phyloP scores from a whole-genome alignment of 225 moss, liverwort and hornwort species.

The Anthoceros angustus region DNA sequence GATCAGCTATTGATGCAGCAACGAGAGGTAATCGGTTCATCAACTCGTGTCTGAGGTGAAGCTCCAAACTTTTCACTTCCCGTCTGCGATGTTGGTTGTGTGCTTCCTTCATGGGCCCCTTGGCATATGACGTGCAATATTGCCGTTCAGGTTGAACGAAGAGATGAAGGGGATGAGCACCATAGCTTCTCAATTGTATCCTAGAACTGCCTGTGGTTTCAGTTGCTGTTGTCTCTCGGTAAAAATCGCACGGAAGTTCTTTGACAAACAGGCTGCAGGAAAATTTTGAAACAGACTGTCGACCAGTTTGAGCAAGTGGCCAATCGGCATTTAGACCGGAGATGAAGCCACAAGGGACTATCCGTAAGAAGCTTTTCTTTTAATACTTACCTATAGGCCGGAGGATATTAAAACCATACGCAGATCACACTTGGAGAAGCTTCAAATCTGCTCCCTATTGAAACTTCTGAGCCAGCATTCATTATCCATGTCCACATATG shows the following conservation, averaged over 20 bases:
- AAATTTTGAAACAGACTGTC: conserved; percentile 33
- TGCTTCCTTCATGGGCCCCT: neutral
- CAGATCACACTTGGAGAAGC: too few species aligned
- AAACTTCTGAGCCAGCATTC: too few species aligned
- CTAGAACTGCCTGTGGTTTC: conserved; percentile 9
- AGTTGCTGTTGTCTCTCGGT: neutral
- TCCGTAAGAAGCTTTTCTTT: too few species aligned
- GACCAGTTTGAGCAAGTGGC: conserved; percentile 87
- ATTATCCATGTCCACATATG: too few species aligned
- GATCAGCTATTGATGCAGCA: conserved; percentile 59
- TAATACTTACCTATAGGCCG: too few species aligned
- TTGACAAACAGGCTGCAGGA: conserved; percentile 17
- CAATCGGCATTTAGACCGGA: conserved; percentile 27
- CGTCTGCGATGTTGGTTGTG: neutral
- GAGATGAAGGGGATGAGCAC: conserved; percentile 69
- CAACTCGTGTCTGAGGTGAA: conserved; percentile 66
- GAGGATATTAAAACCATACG: too few species aligned
- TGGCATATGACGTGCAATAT: neutral
- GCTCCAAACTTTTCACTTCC: neutral
- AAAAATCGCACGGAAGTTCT: neutral
- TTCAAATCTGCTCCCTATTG: too few species aligned
- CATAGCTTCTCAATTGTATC: conserved; percentile 65
- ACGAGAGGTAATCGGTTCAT: conserved; percentile 77
- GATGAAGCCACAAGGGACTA: too few species aligned
- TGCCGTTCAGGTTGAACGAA: conserved; percentile 48